These are phyloP conservation scores for Udeniomyces megalosporus DNA, from an alignment of 768 basidiomycete species.

Conservation along the genomic window DNA sequence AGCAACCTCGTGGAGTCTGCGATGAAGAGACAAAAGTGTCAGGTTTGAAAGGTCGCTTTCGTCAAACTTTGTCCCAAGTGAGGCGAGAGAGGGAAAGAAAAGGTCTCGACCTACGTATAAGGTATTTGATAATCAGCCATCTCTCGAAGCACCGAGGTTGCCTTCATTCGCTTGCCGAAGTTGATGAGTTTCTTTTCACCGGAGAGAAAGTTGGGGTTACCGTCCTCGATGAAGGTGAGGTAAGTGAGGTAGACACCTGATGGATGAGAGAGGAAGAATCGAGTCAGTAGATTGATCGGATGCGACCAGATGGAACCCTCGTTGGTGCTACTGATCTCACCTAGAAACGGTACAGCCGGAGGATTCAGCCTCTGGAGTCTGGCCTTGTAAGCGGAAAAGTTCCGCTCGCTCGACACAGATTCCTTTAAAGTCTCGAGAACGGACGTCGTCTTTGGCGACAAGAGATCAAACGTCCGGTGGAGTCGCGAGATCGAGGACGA, in stretches of 20 bases:
- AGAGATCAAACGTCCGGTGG: constrained; percentile 84
- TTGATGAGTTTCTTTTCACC: constrained; percentile 56
- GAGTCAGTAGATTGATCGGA: neutral
- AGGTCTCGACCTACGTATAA: constrained; percentile 40
- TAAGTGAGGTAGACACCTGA: constrained; percentile 89
- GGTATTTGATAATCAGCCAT: constrained; percentile 92
- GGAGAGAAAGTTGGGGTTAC: constrained; percentile 62
- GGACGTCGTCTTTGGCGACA: constrained; percentile 55
- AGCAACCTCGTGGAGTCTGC: constrained; percentile 43
- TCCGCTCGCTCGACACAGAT: constrained; percentile 82
- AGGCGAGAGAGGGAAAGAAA: too few relatives aligned
- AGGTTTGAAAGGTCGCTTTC: too few relatives aligned
- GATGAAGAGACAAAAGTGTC: too few relatives aligned
- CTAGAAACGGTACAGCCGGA: constrained; percentile 93
- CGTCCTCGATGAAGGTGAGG: constrained; percentile 95
- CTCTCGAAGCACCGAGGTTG: constrained; percentile 90
- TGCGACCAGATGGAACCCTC: neutral
- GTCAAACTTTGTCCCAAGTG: too few relatives aligned
- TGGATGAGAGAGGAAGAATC: neutral
- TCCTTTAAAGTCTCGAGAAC: constrained; percentile 66
- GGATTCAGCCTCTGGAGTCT: constrained; percentile 67
- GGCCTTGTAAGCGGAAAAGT: constrained; percentile 80
- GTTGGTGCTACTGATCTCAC: constrained; percentile 41
- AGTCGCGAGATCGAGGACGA: constrained; percentile 82
- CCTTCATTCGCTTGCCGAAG: constrained; percentile 86